Base-by-base conservation (phyloP, 2,329 filamentous ascomycete species). In the Chaetoscypha palmicola region DNA sequence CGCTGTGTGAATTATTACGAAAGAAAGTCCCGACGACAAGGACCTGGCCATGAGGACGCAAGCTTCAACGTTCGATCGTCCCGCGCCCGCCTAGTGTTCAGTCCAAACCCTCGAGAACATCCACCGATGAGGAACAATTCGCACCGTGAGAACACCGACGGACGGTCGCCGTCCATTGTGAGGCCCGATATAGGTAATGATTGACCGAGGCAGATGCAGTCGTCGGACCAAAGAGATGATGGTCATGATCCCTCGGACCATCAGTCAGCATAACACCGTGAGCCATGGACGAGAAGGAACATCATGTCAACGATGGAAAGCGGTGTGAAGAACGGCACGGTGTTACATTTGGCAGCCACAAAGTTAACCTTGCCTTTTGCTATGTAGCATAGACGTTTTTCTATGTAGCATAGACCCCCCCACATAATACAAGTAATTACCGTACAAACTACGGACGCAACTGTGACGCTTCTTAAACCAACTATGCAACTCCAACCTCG, bases 31-130 rank as follows among this genome's bases (percentile, higher is more conserved):
- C 38, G 36, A 46, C 17, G 32, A 30, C 19, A 28, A 24, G n/a
- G 37, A 28, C 23, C 12, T n/a, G 10, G 14, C 21, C 14, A 31
- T 10, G 11, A 23, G 40, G 5, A 7, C 33, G 28, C 12, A 28
- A 20, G 30, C 20, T 23, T 30, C 22, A 21, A 32, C 48, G 50
- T 48, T 47, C 48, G 48, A 53, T 53, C 50, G 46, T 50, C 48
- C 50, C 48, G 48, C 34, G 32, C 35, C 37, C 39, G 39, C 7
- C 7, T 28, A 12, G 7, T 28, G 24, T 28, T 28, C 24, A 28
- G 12, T 28, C 12, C 12, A 7, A 28, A 30, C 8, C 37, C 26
- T 19, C 24, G 37, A 39, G 19, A 20, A 12, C 4, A 20, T 17
- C 37, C 17, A 20, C 33, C 20, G 33, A 12, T 11, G 24, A 38